Evolutionary conservation across 2,329 filamentous ascomycete genomes (phyloP), one percentile per base, ranked within the genome.

Genomic region (Diplodia scrobiculata): DNA sequence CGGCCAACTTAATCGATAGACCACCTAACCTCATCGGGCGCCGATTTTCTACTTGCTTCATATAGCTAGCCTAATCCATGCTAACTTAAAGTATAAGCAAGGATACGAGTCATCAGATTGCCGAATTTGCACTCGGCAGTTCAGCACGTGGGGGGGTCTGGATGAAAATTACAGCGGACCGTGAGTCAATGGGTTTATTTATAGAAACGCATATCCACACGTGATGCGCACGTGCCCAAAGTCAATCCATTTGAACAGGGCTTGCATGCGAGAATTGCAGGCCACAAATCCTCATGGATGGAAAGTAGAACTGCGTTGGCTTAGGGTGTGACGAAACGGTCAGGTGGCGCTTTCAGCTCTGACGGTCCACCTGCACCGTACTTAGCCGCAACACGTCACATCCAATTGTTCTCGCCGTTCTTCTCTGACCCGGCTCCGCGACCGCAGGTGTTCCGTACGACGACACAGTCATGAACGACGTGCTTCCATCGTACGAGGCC

Each of bases 401-500:
- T 45, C 6, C 25, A 25, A 25, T 25, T 7, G 3, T 45, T 10
- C 41, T 45, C 21, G 29, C 5, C 5, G 50, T 32, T 36, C 17
- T 10, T 36, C 3, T 54, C 32, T 25, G 29, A 6, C 27, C n/a
- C n/a, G 32, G 27, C 27, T 52, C 25, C 5, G 27, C 29, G 27
- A 53, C 51, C 29, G 27, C 19, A 17, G 9, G n/a, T 53, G 29
- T 36, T 36, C 17, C 19, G 51, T 38, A 13, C 50, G 17, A 52
- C 50, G 14, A 54, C 21, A 29, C 36, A 32, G 60, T 34, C 36
- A 86, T 86, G 84, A 84, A 87, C 71, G 80, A 83, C 60, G 79
- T 84, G 62, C 84, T 84, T 34, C 86, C 86, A 4, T 85, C 84
- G n/a, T 88, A 88, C 72, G 80, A 86, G 70, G 80, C 79, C 54